phyloP scores from a whole-genome alignment of 2,329 filamentous ascomycete species.

The Xylaria digitata region DNA sequence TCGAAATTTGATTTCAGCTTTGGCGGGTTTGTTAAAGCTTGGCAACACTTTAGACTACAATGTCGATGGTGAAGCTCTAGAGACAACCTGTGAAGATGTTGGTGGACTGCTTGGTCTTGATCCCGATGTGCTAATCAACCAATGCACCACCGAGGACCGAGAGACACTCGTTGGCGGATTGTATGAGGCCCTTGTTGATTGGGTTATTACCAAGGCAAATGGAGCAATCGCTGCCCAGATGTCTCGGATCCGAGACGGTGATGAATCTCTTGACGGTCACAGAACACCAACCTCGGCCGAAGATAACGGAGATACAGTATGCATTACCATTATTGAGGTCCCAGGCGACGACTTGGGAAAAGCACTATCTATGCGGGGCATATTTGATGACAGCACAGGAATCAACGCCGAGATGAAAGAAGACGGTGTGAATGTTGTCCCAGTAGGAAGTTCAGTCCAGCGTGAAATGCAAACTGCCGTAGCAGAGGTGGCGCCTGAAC shows the following conservation, averaged over 20 bases:
- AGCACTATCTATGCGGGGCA: conserved; percentile 85
- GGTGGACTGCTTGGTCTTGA: conserved; percentile 87
- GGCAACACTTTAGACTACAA: conserved; percentile 89
- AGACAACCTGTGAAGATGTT: conserved; percentile 90
- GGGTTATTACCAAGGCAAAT: conserved; percentile 91
- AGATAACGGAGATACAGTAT: conserved; percentile 84
- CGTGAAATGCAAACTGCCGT: conserved; percentile 90
- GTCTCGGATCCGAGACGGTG: conserved; percentile 70
- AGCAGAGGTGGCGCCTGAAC: conserved; percentile 78
- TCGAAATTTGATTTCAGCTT: conserved; percentile 83
- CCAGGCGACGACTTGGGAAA: conserved; percentile 84
- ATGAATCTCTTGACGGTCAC: conserved; percentile 74
- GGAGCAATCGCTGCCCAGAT: conserved; percentile 83
- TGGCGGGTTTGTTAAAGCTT: conserved; percentile 89
- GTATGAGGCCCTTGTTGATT: conserved; percentile 95
- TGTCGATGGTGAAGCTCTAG: conserved; percentile 84
- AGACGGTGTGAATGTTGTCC: conserved; percentile 82
- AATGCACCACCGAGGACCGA: conserved; percentile 87
- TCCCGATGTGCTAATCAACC: conserved; percentile 80
- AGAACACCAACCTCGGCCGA: conserved; percentile 75
- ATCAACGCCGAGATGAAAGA: conserved; percentile 98
- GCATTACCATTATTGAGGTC: conserved; percentile 87
- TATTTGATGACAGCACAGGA: conserved; percentile 92
- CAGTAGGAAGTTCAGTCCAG: conserved; percentile 82
- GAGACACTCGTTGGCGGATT: conserved; percentile 84